Conservation (phyloP, 1,284 basidiomycete species). For the Salmacisia buchloeana region DNA sequence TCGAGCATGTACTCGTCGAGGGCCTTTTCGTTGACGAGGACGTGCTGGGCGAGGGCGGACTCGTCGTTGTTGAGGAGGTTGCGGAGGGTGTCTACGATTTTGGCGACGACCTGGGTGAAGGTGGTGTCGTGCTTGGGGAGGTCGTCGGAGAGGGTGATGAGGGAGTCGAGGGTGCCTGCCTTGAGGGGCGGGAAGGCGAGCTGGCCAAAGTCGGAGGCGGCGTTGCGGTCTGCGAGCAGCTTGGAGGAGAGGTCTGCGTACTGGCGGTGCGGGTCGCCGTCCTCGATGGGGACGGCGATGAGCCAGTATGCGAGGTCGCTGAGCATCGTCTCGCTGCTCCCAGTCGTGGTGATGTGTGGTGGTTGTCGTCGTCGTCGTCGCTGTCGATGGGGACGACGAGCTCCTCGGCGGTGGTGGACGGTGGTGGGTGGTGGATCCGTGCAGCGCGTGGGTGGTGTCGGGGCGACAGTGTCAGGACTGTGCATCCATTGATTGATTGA, state of each 20-base stretch:
- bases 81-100: slow-evolving; percentile 88
- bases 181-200: slow-evolving; percentile 53
- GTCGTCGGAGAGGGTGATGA: slow-evolving; percentile 84
- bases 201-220: slow-evolving; percentile 37
- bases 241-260: slow-evolving; percentile 52
- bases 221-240: slow-evolving; percentile 47
- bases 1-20: slow-evolving; percentile 73
- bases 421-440: no score
- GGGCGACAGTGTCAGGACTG: no score
- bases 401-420: no score
- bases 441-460: no score
- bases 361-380: no score
- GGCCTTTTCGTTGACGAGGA: slow-evolving; percentile 72
- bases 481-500: no score
- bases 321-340: slow-evolving; percentile 55
- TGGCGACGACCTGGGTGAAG: slow-evolving; percentile 81
- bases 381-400: no score
- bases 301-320: slow-evolving; percentile 58
- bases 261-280: slow-evolving; percentile 54
- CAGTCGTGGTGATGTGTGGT: no score
- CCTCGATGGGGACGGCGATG: slow-evolving; percentile 55
- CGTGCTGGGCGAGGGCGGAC: slow-evolving; percentile 72
- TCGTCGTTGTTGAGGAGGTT: slow-evolving; percentile 85
- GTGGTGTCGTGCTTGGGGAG: slow-evolving; percentile 84
- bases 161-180: slow-evolving; percentile 88